Base-by-base conservation (phyloP, 2,329 filamentous ascomycete species). In the Trichoderma sp. region DNA sequence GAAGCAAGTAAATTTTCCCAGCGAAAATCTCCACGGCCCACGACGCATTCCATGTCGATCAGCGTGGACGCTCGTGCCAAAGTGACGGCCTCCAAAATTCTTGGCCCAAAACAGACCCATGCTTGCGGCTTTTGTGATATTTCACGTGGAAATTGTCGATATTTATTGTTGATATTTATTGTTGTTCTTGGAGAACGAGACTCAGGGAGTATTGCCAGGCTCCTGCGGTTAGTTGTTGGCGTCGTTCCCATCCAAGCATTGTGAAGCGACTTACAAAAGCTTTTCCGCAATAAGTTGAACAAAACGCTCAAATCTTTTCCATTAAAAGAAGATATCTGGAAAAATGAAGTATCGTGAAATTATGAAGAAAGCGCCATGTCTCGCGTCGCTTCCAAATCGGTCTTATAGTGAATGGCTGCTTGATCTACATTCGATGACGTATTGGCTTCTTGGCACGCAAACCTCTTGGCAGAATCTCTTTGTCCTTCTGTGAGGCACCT, bases 1-100 rank as follows among this genome's bases (percentile, higher is more conserved):
- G 81, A 88, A 88, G 79, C 86, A 88, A 81, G 82, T 85, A 77
- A 86, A 86, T 58, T 80, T 82, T 73, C 85, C 84, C 55, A 86
- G 79, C 64, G 83, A 84, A 76, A 87, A 84, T 57, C 85, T 80
- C 84, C 85, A 87, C 3, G 85, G 84, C 2, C 85, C 86, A 12
- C 84, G 82, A 64, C 81, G 84, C 8, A 87, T 78, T 59, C 85
- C 86, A 73, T 85, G 78, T 12, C 80, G 81, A 76, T 84, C 81
- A 23, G 83, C 84, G 39, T 81, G 80, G 68, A 88, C 79, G 76
- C 80, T 86, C 39, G 86, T 87, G 73, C 86, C 86, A 74, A 87
- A 83, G 75, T 85, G 85, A 39, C 82, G 82, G 67, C 82, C 82
- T 73, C 86, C 86, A 73, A 87, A 68, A 64, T 78, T 77, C 75